phyloP scores from a whole-genome alignment of 169 alveolate species.

The Plasmodium malariae region DNA sequence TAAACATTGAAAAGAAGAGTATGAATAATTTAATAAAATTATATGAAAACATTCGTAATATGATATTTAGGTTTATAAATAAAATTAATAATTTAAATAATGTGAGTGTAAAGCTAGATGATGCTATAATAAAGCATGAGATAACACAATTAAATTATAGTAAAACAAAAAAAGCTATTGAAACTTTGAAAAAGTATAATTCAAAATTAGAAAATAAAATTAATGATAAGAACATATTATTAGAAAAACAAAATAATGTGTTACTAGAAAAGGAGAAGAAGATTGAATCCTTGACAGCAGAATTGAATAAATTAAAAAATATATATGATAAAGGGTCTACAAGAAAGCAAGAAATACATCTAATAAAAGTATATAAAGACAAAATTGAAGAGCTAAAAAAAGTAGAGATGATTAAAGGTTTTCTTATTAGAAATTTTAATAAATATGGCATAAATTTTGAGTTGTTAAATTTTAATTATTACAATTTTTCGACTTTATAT shows the following conservation, averaged over 20 bases:
- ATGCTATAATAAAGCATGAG: conserved; percentile 56
- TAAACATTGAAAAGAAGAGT: conserved; percentile 30
- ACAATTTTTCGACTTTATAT: conserved; percentile 51
- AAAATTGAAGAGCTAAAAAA: conserved; percentile 35
- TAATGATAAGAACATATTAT: conserved; percentile 28
- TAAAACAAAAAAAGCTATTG: conserved; percentile 72
- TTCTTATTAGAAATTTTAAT: conserved; percentile 17
- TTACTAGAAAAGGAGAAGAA: conserved; percentile 19
- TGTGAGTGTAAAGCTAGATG: conserved; percentile 39
- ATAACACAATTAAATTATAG: conserved; percentile 27
- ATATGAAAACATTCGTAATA: conserved; percentile 34
- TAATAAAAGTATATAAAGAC: conserved; percentile 13
- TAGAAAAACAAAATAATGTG: conserved; percentile 26
- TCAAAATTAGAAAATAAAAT: conserved; percentile 24
- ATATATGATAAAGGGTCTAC: conserved; percentile 35
- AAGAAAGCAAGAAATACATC: conserved; percentile 33
- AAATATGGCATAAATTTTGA: conserved; percentile 65
- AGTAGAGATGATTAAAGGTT: conserved; percentile 25
- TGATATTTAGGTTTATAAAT: conserved; percentile 33
- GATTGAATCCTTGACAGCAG: not conserved
- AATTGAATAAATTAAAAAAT: conserved; percentile 19
- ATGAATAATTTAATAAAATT: conserved; percentile 22
- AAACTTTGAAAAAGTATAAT: conserved; percentile 39
- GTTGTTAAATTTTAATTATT: conserved; percentile 22
- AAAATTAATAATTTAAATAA: conserved; percentile 49